Evolutionary conservation across 2,329 filamentous ascomycete species (phyloP), one percentile per base, ranked within the genome.

Genomic region (Endothia cerciana): DNA sequence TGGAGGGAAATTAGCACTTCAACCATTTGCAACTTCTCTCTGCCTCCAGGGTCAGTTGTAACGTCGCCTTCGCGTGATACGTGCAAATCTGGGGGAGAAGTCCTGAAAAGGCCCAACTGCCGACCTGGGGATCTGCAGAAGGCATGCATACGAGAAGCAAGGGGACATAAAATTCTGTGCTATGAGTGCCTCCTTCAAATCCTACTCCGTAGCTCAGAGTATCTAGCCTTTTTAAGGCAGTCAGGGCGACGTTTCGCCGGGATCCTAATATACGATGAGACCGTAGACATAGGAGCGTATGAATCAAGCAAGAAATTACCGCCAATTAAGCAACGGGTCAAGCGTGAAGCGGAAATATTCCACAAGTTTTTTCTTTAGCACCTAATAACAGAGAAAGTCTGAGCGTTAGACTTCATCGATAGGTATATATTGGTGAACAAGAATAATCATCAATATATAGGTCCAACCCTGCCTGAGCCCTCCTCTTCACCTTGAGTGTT

Each of bases 1-100:
- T 55, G 51, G 51, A 55, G 51, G 51, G 51, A 55, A 55, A 55
- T 17, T n/a, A 55, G 15, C 51, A 36, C 30, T 36, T n/a, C 33
- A 30, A 8, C 51, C 51, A 10, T 33, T 51, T 51, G 11, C 25
- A 51, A 51, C 22, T 51, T 28, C 15, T 28, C n/a, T 47, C 43
- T 45, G 43, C 43, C 15, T 28, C 22, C 47, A 28, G 10, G n/a
- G 40, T 47, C 3, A 11, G n/a, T 17, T 28, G 51, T 11, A 22
- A 55, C 51, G 51, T 55, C 51, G 19, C 51, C 51, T n/a, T 36
- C 28, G 51, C 30, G n/a, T 30, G 17, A 17, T 36, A 19, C 17
- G 11, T 36, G 51, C 17, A 55, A 1, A 51, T 28, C 49, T 53
- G 49, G 22, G 25, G 28, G 17, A 53, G 17, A 28, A 15, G 22